Conservation (phyloP, 805 yeast species). For the Ogataea ramenticola region DNA sequence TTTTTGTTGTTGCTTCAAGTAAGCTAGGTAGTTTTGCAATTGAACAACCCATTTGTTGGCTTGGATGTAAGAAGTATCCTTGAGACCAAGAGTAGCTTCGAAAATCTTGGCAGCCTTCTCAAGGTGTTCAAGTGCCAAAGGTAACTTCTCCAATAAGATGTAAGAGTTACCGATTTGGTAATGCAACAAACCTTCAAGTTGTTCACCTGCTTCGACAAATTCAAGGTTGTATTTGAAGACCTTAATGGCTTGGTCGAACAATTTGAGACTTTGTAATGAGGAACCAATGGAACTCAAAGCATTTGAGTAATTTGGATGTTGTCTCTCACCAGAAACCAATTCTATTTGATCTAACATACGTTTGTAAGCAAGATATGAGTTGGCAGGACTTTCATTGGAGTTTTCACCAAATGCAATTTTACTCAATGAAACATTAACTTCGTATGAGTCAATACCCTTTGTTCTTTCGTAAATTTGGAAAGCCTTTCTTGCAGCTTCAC, state of each 20-base stretch:
- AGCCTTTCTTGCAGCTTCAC: slow-evolving; percentile 59
- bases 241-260: slow-evolving; percentile 38
- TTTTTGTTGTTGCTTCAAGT: slow-evolving; percentile 36
- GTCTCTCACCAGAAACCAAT: slow-evolving; percentile 42
- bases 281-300: slow-evolving; percentile 56
- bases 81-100: slow-evolving; percentile 54
- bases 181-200: slow-evolving; percentile 55
- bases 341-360: slow-evolving; percentile 56
- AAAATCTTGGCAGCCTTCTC: slow-evolving; percentile 51
- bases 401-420: slow-evolving; percentile 73
- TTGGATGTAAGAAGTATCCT: slow-evolving; percentile 61
- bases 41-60: slow-evolving; percentile 57
- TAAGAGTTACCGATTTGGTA: slow-evolving; percentile 65
- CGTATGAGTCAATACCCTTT: slow-evolving; percentile 73
- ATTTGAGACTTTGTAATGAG: slow-evolving; percentile 46
- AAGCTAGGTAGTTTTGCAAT: slow-evolving; percentile 41
- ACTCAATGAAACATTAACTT: slow-evolving; percentile 61
- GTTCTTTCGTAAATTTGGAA: slow-evolving; percentile 72
- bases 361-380: slow-evolving; percentile 54
- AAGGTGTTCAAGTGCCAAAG: slow-evolving; percentile 50
- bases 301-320: slow-evolving; percentile 65
- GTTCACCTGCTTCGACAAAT: slow-evolving; percentile 37
- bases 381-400: slow-evolving; percentile 46
- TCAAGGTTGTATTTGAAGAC: slow-evolving; percentile 49
- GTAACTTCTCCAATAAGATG: slow-evolving; percentile 43